phyloP scores from a whole-genome alignment of 805 yeast genomes.

The Kazachstania martiniae region DNA sequence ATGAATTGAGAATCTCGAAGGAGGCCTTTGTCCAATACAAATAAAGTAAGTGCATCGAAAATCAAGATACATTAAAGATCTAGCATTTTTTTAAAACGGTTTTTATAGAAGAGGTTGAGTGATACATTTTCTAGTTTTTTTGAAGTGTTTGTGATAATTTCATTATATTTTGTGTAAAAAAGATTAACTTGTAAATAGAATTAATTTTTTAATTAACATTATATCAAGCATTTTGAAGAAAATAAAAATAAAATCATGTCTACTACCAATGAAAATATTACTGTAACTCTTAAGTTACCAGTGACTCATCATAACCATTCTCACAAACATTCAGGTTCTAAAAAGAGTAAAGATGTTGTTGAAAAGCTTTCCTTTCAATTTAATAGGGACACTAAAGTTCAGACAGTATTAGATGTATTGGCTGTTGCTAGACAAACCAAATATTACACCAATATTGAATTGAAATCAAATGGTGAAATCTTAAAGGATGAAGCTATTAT shows the following conservation, averaged over 20 bases:
- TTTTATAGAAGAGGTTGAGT: no score
- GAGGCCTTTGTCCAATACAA: no score
- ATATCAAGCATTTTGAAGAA: not conserved
- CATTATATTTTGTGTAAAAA: no score
- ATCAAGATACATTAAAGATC: no score
- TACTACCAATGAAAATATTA: slow-evolving; percentile 3
- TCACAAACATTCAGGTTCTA: slow-evolving; percentile 2
- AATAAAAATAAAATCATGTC: not conserved
- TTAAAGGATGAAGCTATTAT: slow-evolving; percentile 14
- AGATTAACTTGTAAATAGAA: no score
- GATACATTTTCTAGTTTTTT: no score
- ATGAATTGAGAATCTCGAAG: no score
- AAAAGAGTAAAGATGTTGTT: slow-evolving; percentile 7
- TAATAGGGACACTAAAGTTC: slow-evolving; percentile 17
- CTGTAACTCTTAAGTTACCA: slow-evolving; percentile 17
- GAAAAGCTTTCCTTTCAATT: slow-evolving; percentile 18
- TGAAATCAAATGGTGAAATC: slow-evolving; percentile 10
- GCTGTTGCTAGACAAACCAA: slow-evolving; percentile 19
- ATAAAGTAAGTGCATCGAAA: no score
- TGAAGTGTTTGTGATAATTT: no score
- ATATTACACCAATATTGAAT: slow-evolving; percentile 20
- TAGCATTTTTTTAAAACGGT: no score
- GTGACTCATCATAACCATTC: slow-evolving; percentile 1
- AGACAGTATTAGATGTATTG: slow-evolving; percentile 18
- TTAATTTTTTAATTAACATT: no score